Evolutionary conservation across 1,139 yeast species (phyloP), one percentile per base, ranked within the genome.

Genomic region (Meyerozyma sp.): DNA sequence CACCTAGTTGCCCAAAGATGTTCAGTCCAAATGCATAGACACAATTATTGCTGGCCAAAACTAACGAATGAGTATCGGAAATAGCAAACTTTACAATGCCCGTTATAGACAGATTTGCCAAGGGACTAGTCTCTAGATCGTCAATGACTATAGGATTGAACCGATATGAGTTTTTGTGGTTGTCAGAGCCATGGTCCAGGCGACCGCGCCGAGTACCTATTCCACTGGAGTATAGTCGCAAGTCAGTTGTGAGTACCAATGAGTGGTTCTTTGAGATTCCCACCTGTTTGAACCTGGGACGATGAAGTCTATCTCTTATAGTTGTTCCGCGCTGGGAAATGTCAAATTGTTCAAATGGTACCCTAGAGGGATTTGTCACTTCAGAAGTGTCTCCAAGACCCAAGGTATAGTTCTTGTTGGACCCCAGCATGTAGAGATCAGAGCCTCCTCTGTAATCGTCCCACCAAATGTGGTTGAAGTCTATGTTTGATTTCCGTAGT

Each of bases 1-100:
- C 68, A 0, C 95, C 95, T 16, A 88, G 63, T 58, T 88, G 95
- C 18, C 75, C 75, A 55, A 62, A 75, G 26, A 71, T 68, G 55
- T 88, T 88, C 47, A 81, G 68, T 0, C 97, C 97, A 95, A 96
- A 90, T 0, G 91, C 64, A 50, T 71, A 85, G 2, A 88, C 66
- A 16, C 72, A 73, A 34, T 82, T 82, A 9, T 63, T 56, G 1
- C 65, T 54, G 1, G 85, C 76, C 21, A 86, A 56, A 0, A 59
- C 74, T 25, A 88, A 56, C 0, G 89, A 69, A 58, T 88, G 96
- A 53, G 84, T 85, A 49, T 79, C 77, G 35, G 90, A 82, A 2
- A 81, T 60, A 0, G 79, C 77, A 1, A 81, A 64, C 16, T 44
- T 53, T 10, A 4, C 21, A 6, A 40, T 6, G 5, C 23, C 23